Percentiles rank a stretch among this genome's conserved stretches.
phyloP scores from a whole-genome alignment of 352 stramenopile genomes.

The Globisporangium takayamanum region DNA sequence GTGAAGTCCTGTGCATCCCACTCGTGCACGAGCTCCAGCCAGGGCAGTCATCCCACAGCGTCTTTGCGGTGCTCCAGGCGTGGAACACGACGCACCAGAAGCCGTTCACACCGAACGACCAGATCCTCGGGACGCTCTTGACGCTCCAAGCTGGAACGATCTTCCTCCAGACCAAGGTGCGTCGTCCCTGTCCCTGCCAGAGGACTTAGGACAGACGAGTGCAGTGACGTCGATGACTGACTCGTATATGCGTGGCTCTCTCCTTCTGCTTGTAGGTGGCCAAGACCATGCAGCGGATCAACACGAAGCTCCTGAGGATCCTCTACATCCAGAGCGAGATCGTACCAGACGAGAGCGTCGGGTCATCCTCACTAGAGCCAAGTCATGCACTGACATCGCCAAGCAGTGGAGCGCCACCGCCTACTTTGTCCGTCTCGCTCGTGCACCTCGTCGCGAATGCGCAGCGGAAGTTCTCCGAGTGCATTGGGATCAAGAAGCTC shows the following conservation, averaged over 20 bases:
- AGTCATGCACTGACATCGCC: neutral
- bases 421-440: slow-evolving; percentile 16
- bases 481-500: slow-evolving; percentile 56
- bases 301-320: slow-evolving; percentile 53
- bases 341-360: slow-evolving; percentile 5
- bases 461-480: slow-evolving; percentile 49
- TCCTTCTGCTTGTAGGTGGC: slow-evolving; percentile 8
- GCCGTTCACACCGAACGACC: slow-evolving; percentile 65
- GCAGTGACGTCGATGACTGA: neutral
- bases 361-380: too few relatives aligned
- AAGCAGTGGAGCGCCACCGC: neutral
- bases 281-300: slow-evolving; percentile 48
- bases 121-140: slow-evolving; percentile 55
- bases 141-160: slow-evolving; percentile 55
- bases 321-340: slow-evolving; percentile 40
- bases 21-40: slow-evolving; percentile 50
- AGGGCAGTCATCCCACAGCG: slow-evolving; percentile 22
- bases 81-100: slow-evolving; percentile 75
- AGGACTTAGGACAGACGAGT: neutral
- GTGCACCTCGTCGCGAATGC: slow-evolving; percentile 48
- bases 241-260: neutral
- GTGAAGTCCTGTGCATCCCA: slow-evolving; percentile 59
- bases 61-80: slow-evolving; percentile 56
- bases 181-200: neutral
- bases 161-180: slow-evolving; percentile 40